These are phyloP conservation scores for Pseudogymnoascus sp. DNA, from an alignment of 2,329 filamentous ascomycete genomes.

Conservation along the genomic window DNA sequence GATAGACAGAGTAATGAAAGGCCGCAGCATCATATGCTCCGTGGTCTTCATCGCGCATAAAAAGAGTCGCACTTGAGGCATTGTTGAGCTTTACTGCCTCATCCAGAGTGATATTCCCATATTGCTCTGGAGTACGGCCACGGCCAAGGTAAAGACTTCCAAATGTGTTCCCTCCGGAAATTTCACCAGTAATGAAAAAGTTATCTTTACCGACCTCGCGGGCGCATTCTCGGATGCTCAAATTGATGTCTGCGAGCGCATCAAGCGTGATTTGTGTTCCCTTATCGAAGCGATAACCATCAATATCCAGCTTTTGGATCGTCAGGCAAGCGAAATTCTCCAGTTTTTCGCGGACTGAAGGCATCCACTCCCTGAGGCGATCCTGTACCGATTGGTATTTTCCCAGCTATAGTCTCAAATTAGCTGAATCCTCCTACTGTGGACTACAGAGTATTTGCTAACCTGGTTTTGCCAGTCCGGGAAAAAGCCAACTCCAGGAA, in stretches of 20 bases:
- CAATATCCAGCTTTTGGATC: constrained; percentile 53
- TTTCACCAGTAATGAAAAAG: constrained; percentile 57
- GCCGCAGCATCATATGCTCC: constrained; percentile 51
- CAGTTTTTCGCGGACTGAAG: constrained; percentile 48
- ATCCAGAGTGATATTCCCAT: constrained; percentile 16
- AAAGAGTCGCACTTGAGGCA: constrained; percentile 10
- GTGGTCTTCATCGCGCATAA: constrained; percentile 41
- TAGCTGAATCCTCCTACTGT: constrained; percentile 53
- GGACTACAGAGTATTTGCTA: background rate
- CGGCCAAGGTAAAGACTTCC: constrained; percentile 54
- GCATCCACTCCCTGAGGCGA: constrained; percentile 55
- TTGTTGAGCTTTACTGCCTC: constrained; percentile 11
- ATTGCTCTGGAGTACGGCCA: constrained; percentile 48
- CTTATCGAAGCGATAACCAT: constrained; percentile 61
- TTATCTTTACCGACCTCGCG: constrained; percentile 49
- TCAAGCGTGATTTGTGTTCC: constrained; percentile 57
- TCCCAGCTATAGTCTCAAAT: constrained; percentile 54
- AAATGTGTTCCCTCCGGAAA: constrained; percentile 53
- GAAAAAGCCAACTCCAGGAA: constrained; percentile 27
- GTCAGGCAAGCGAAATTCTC: constrained; percentile 55
- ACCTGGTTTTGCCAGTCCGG: constrained; percentile 4
- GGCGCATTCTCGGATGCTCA: constrained; percentile 50
- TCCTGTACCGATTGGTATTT: constrained; percentile 62
- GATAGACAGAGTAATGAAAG: constrained; percentile 57
- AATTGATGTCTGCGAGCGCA: constrained; percentile 49